Percentiles rank a stretch among this genome's conserved stretches.
Conservation (phyloP, 2,329 filamentous ascomycete species). For the Neonectria faginata region DNA sequence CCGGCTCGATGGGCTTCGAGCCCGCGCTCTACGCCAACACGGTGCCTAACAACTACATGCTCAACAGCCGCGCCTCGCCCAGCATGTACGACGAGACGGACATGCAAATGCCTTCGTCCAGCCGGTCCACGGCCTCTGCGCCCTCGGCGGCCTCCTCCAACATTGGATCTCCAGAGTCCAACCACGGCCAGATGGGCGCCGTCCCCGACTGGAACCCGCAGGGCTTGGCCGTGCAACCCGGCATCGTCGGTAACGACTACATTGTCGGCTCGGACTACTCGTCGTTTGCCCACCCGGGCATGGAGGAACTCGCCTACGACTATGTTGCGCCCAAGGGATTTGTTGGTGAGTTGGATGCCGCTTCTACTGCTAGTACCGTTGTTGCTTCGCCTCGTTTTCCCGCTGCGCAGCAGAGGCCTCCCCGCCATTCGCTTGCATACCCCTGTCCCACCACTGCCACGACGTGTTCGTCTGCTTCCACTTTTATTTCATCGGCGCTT, state of each 20-base stretch:
- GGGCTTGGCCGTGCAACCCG: constrained; percentile 70
- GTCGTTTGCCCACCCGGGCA: constrained; percentile 60
- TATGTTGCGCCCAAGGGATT: constrained; percentile 63
- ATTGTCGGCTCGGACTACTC: constrained; percentile 67
- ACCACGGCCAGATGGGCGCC: constrained; percentile 67
- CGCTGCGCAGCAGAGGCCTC: constrained; percentile 30
- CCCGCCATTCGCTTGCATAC: constrained; percentile 23
- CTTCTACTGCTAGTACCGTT: constrained; percentile 33
- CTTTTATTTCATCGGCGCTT: constrained; percentile 27
- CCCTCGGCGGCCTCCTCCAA: constrained; percentile 75
- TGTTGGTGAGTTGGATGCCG: constrained; percentile 64
- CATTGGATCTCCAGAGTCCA: constrained; percentile 74
- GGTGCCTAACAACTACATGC: constrained; percentile 54
- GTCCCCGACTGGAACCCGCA: constrained; percentile 69
- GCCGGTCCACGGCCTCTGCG: constrained; percentile 70
- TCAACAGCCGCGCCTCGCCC: constrained; percentile 61
- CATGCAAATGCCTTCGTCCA: constrained; percentile 64
- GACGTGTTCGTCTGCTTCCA: constrained; percentile 21
- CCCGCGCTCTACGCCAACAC: constrained; percentile 61
- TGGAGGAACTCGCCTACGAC: constrained; percentile 66
- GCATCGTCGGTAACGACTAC: constrained; percentile 70
- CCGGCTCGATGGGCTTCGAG: constrained; percentile 57
- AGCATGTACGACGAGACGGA: constrained; percentile 65
- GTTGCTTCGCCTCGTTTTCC: constrained; percentile 24
- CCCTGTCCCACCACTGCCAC: constrained; percentile 17